A percentile compares a stretch with the other conserved stretches of the same genome.
phyloP scores from a whole-genome alignment of 805 yeast species.

The Myxozyma neotropica region DNA sequence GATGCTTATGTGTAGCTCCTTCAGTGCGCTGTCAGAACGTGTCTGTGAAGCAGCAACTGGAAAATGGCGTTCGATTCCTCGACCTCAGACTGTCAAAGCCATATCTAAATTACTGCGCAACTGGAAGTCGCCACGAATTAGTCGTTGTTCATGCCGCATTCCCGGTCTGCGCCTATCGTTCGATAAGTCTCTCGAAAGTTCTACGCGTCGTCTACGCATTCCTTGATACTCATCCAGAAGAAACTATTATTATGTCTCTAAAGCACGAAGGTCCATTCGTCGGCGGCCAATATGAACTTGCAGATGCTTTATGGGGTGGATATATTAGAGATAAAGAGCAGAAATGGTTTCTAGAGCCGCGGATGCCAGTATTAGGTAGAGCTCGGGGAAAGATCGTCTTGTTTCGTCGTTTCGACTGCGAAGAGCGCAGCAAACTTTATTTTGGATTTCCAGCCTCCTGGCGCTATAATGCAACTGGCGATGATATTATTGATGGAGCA shows the following conservation, averaged over 20 bases:
- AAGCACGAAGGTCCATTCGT: constrained; percentile 73
- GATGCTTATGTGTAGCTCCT: constrained; percentile 56
- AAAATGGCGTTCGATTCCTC: constrained; percentile 73
- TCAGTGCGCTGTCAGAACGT: constrained; percentile 76
- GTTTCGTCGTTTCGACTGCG: constrained; percentile 59
- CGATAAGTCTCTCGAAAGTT: constrained; percentile 54
- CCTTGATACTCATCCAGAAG: constrained; percentile 55
- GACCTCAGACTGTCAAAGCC: constrained; percentile 68
- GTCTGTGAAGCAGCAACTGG: constrained; percentile 60
- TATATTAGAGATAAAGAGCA: constrained; percentile 55
- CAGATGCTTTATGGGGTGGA: constrained; percentile 59
- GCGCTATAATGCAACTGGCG: constrained; percentile 66
- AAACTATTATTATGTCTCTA: constrained; percentile 65
- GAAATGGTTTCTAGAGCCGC: constrained; percentile 61
- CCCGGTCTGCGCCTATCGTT: constrained; percentile 65
- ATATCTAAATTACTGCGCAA: constrained; percentile 51
- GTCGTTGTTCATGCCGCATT: constrained; percentile 75
- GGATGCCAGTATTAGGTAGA: constrained; percentile 61
- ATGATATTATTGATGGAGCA: constrained; percentile 52
- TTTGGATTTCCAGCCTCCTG: constrained; percentile 74
- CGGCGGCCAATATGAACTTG: constrained; percentile 70
- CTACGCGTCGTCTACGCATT: constrained; percentile 63
- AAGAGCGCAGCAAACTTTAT: constrained; percentile 35
- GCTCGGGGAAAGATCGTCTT: constrained; percentile 67
- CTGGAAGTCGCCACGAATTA: constrained; percentile 48